Conservation (phyloP, 2,329 filamentous ascomycete species). For the Thermothelomyces thermophilus region DNA sequence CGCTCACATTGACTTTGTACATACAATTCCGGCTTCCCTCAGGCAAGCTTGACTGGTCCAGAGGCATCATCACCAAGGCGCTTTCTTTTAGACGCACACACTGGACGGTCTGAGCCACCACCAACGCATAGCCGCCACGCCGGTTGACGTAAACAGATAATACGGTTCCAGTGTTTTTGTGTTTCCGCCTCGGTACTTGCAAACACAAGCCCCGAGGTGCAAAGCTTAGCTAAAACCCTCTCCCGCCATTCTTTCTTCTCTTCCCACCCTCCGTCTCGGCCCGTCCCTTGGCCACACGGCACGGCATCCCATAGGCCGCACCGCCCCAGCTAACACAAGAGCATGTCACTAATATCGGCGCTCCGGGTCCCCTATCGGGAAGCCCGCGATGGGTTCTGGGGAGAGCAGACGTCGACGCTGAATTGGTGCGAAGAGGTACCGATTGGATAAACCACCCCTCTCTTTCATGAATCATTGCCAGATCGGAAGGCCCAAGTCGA, state of each 20-base stretch:
- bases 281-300: neutral
- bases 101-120: no score
- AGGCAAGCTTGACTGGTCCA: neutral
- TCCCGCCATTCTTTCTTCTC: neutral
- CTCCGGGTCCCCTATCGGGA: constrained; percentile 32
- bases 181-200: neutral
- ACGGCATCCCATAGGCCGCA: constrained; percentile 3
- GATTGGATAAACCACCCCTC: neutral
- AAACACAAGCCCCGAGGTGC: neutral
- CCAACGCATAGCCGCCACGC: neutral
- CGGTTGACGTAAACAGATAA: neutral
- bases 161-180: neutral
- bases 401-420: constrained; percentile 33
- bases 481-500: neutral
- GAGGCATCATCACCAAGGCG: neutral
- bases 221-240: neutral
- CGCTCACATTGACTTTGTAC: neutral
- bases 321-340: neutral
- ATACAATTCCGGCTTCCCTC: neutral
- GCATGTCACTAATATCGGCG: constrained; percentile 17
- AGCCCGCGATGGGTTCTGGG: constrained; percentile 33
- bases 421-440: constrained; percentile 37
- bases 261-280: neutral
- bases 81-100: neutral
- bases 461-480: neutral